Evolutionary conservation across 371 early-diverging fungal genomes (phyloP), one percentile per base, ranked within the genome.

Genomic region (Syncephalastrum racemosum): DNA sequence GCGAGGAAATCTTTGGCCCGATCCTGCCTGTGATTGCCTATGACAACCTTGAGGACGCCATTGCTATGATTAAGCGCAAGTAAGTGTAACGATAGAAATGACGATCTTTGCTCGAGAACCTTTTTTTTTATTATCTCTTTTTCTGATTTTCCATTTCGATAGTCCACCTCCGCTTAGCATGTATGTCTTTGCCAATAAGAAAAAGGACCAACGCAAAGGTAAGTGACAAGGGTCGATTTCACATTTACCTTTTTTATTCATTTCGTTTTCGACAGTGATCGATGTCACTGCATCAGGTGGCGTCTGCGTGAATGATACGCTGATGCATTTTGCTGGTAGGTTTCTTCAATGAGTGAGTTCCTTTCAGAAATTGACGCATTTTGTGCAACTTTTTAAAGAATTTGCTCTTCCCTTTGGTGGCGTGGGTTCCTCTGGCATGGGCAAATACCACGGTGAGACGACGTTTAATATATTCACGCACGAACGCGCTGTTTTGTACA

Each of bases 391-490:
- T 22, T 15, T 41, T 13, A 20, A 20, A 75, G 88, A 85, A 56
- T 68, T 77, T 36, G 54, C 64, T 25, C 58, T 92, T n/a, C 97
- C 97, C 27, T 96, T 96, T 70, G 97, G 96, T 58, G 98, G 97
- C n/a, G 83, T 88, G 8, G 97, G 97, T 3, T 59, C 70, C 4
- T 92, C 93, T 13, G 98, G 98, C 16, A 83, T 90, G 70, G 98
- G 98, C 46, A 65, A 64, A 13, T 97, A 96, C 70, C 92, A 91
- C 55, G 97, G 96, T 36, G 75, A 77, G 46, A 67, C 71, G 56
- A 89, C 92, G 4, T 91, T 94, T 58, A 69, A 86, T 10, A 70
- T 82, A 0, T 93, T 96, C 70, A 81, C 88, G 6, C 91, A 93
- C 54, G 79, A 83, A 51, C 71, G 90, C 10, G 60, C 81, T 14